Evolutionary conservation across 331 rosid species (phyloP).

Genomic region (Acacia pycnantha): DNA sequence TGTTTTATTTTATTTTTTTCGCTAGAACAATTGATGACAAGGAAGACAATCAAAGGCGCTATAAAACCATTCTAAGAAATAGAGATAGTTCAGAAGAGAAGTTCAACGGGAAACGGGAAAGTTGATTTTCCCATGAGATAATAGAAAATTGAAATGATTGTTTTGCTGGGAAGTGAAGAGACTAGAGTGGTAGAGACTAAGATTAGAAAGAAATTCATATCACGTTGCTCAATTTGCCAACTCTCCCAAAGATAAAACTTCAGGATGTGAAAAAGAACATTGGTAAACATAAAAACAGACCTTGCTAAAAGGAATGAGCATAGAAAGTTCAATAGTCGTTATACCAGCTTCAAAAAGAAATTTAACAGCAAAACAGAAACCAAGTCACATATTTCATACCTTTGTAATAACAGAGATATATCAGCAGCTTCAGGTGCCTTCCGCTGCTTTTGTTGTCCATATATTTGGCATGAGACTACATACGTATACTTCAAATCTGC

Average conservation of each 20-base stretch:
- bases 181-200: not conserved
- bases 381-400: conserved; percentile 42
- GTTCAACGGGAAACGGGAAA: not conserved
- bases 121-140: not conserved
- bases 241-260: not conserved
- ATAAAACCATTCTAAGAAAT: too few relatives aligned
- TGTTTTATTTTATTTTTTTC: too few relatives aligned
- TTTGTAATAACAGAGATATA: conserved; percentile 86
- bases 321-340: not conserved
- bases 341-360: not conserved
- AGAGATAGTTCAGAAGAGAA: too few relatives aligned
- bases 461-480: conserved; percentile 97
- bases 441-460: conserved; percentile 93
- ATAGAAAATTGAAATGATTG: not conserved
- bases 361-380: not conserved
- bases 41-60: not conserved
- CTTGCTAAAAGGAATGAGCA: not conserved
- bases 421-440: conserved; percentile 84
- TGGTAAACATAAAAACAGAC: not conserved
- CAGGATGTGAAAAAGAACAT: not conserved
- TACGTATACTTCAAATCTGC: conserved; percentile 95
- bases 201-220: not conserved
- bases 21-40: too few relatives aligned
- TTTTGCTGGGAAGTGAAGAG: conserved; percentile 20
- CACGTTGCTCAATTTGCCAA: not conserved